Base-by-base conservation (phyloP, 129 eudicot species). In the Mikania micrantha region DNA sequence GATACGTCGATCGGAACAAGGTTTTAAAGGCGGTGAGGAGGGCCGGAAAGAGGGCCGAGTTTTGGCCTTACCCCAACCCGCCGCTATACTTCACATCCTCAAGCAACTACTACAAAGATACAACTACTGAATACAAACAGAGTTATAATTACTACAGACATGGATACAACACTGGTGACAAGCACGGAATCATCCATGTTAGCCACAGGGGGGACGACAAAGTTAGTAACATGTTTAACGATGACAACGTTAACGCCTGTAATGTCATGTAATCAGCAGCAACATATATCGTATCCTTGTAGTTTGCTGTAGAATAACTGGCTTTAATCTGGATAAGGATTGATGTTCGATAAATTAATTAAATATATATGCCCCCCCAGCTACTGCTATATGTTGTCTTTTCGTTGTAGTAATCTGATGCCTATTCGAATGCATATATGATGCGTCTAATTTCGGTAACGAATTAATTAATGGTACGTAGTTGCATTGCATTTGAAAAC, bases 201-300 rank as follows among this genome's bases (percentile, higher is more conserved):
- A 84, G 78, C 60, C 87, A 80, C 4, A 84, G 99, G 2, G 99
- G 99, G 0, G 99, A 94, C 25, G 99, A 94, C 83, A 86, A 83
- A 79, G 97, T 94, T 21, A 94, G 99, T 69, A 94, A 94, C 81
- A 68, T 94, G 77, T 94, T 94, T 67, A 94, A 94, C 19, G 99
- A 94, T 66, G 99, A 94, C 67, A 87, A 94, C 47, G 96, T 85
- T 38, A 83, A 89, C 68, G 95, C 97, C 2, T 89, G 97, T 50
- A 41, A 31, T 19, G 31, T 94, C 74, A 94, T 89, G 99, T 94
- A 84, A 56, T 28, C 44, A 31, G 34, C 32, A 71, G 40, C 20
- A 29, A 29, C 34, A 29, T 29, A 4, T 4, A 32, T 32, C 2
- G n/a, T n/a, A 49, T 49, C 32, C 32, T 50, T 3, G 53, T n/a